Percentiles rank a stretch among this genome's conserved stretches.
These are phyloP conservation scores for Gaertneriomyces sp. DNA, from an alignment of 192 early-diverging fungal species.

Conservation along the genomic window DNA sequence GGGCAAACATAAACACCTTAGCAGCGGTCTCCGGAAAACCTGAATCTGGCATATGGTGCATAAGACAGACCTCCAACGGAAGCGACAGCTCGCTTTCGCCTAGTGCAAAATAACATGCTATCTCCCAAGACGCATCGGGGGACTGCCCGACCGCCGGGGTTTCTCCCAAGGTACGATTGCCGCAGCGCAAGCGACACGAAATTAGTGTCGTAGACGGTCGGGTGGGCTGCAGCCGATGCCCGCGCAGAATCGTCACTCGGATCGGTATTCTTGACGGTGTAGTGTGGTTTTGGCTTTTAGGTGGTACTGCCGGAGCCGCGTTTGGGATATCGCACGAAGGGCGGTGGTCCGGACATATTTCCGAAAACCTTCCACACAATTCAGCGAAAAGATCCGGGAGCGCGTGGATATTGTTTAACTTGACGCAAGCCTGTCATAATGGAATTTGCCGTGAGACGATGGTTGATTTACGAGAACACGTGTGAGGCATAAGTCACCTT, in stretches of 20 bases:
- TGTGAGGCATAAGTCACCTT: slow-evolving; percentile 9
- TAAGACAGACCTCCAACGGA: slow-evolving; percentile 13
- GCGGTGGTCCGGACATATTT: neutral
- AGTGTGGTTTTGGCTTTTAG: neutral
- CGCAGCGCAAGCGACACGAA: slow-evolving; percentile 4
- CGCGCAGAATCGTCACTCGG: slow-evolving; percentile 9
- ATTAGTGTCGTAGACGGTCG: slow-evolving; percentile 27
- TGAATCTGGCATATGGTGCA: slow-evolving; percentile 14
- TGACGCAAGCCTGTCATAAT: slow-evolving; percentile 31
- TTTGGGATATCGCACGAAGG: neutral
- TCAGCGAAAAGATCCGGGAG: slow-evolving; percentile 22
- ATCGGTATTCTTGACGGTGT: neutral
- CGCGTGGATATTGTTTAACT: slow-evolving; percentile 34
- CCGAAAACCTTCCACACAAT: slow-evolving; percentile 12
- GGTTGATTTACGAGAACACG: neutral
- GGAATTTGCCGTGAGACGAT: neutral
- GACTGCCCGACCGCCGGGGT: slow-evolving; percentile 21
- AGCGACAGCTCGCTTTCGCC: neutral
- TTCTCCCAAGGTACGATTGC: slow-evolving; percentile 18
- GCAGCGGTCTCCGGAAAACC: neutral
- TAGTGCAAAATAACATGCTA: slow-evolving; percentile 3
- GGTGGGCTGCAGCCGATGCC: slow-evolving; percentile 5
- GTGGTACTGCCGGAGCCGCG: slow-evolving; percentile 12
- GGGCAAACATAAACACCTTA: slow-evolving; percentile 9
- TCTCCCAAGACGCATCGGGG: slow-evolving; percentile 14